phyloP scores from a whole-genome alignment of 441 rosid species.

The Jatropha multifida region DNA sequence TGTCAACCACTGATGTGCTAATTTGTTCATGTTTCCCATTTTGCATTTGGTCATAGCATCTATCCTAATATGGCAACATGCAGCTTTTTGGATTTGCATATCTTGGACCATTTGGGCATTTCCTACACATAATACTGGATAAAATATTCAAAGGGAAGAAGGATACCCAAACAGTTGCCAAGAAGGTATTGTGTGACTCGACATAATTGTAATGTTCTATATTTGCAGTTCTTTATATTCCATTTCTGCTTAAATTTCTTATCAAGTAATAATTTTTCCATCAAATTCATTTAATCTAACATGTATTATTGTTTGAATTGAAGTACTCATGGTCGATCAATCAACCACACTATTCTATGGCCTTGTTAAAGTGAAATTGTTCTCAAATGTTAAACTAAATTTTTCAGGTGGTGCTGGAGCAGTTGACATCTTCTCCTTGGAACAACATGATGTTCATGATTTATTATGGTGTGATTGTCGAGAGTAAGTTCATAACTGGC shows the following conservation, averaged over 20 bases:
- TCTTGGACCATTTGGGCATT: conserved; percentile 89
- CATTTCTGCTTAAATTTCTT: background rate
- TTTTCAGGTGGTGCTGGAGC: conserved; percentile 72
- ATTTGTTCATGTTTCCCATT: background rate
- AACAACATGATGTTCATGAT: conserved; percentile 82
- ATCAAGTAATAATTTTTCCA: background rate
- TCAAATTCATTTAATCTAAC: background rate
- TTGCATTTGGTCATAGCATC: background rate
- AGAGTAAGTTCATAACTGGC: conserved; percentile 44
- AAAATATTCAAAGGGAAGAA: conserved; percentile 80
- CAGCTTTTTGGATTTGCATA: conserved; percentile 80
- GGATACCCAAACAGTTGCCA: conserved; percentile 76
- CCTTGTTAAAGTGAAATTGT: conserved; percentile 8
- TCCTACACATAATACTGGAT: conserved; percentile 63
- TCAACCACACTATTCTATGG: background rate
- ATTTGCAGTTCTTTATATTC: background rate
- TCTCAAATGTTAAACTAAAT: conserved; percentile 21
- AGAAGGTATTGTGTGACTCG: conserved; percentile 56
- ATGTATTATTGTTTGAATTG: background rate
- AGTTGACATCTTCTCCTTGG: conserved; percentile 85
- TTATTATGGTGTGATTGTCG: conserved; percentile 68
- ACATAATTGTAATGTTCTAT: conserved; percentile 1
- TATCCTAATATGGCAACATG: conserved; percentile 21
- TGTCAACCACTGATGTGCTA: conserved; percentile 5
- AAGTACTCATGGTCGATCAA: background rate